Percentiles rank a stretch among this genome's conserved stretches.
Evolutionary conservation across 176 grass and related monocot species (phyloP).

Genomic region (Panicum miliaceum): DNA sequence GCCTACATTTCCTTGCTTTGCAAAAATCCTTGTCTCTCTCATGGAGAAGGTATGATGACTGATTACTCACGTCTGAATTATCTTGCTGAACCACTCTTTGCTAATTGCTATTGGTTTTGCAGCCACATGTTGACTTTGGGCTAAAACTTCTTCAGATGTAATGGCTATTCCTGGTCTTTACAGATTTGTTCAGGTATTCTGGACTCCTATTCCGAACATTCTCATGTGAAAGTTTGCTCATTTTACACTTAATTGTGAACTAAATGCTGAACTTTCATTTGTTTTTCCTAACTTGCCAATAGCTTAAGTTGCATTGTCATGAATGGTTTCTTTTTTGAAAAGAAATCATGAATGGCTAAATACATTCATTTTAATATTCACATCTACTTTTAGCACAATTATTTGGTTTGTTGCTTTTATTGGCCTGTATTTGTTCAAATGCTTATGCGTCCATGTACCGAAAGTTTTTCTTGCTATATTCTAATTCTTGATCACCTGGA

Average conservation of each 20-base stretch:
- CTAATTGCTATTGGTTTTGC: slow-evolving; percentile 50
- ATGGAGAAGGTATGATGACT: slow-evolving; percentile 80
- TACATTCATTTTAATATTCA: neutral
- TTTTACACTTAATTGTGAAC: slow-evolving; percentile 36
- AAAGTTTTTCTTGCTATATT: slow-evolving; percentile 19
- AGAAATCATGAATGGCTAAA: slow-evolving; percentile 10
- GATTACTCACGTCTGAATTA: slow-evolving; percentile 19
- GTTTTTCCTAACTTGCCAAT: neutral
- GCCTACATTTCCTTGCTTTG: slow-evolving; percentile 88
- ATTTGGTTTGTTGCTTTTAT: neutral
- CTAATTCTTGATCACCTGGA: neutral
- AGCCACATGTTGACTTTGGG: slow-evolving; percentile 99
- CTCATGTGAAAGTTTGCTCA: slow-evolving; percentile 16
- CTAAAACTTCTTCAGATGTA: slow-evolving; percentile 87
- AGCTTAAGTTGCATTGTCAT: neutral
- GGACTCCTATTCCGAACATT: slow-evolving; percentile 10
- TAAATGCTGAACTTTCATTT: slow-evolving; percentile 24
- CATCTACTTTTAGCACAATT: slow-evolving; percentile 5
- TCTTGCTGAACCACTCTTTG: slow-evolving; percentile 9
- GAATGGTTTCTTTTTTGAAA: slow-evolving; percentile 6
- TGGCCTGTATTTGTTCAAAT: slow-evolving; percentile 13
- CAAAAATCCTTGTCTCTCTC: slow-evolving; percentile 82
- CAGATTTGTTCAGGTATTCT: slow-evolving; percentile 82
- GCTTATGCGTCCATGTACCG: neutral
- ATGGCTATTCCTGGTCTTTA: slow-evolving; percentile 99